Evolutionary conservation across 1,284 basidiomycete genomes (phyloP).

Genomic region (Fomitiporia mediterranea): DNA sequence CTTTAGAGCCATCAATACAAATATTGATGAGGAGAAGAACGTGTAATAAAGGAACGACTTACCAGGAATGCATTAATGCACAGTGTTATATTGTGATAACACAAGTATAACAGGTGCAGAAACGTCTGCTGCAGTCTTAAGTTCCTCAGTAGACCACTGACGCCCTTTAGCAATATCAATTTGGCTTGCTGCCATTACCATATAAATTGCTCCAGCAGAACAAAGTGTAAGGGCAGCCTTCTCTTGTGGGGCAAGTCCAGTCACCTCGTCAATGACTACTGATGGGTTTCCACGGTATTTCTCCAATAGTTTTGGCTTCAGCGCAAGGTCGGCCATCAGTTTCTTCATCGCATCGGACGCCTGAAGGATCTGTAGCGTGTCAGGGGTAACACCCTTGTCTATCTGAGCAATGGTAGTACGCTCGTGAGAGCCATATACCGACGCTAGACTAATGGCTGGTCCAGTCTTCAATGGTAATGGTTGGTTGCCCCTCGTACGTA

Average conservation of each 20-base stretch:
- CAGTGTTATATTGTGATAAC: no score
- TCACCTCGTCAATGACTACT: background rate
- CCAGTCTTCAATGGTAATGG: background rate
- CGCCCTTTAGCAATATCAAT: no score
- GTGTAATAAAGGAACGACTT: no score
- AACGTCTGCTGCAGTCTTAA: no score
- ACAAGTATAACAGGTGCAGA: no score
- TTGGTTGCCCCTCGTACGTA: background rate
- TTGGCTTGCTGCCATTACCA: no score
- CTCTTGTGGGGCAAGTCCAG: background rate
- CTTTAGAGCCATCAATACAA: no score
- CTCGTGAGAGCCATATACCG: background rate
- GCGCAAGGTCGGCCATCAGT: background rate
- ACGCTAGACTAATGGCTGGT: background rate
- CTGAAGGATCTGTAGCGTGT: background rate
- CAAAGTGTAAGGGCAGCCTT: background rate
- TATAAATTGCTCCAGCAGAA: background rate
- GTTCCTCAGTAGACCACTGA: no score
- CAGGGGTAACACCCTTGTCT: background rate
- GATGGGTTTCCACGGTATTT: background rate
- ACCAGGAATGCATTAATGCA: no score
- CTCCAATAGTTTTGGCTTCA: background rate
- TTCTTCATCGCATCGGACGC: background rate
- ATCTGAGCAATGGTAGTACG: background rate
- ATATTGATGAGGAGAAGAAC: no score